Conservation (phyloP, 2,329 filamentous ascomycete species). For the Penicillium corylophilum region DNA sequence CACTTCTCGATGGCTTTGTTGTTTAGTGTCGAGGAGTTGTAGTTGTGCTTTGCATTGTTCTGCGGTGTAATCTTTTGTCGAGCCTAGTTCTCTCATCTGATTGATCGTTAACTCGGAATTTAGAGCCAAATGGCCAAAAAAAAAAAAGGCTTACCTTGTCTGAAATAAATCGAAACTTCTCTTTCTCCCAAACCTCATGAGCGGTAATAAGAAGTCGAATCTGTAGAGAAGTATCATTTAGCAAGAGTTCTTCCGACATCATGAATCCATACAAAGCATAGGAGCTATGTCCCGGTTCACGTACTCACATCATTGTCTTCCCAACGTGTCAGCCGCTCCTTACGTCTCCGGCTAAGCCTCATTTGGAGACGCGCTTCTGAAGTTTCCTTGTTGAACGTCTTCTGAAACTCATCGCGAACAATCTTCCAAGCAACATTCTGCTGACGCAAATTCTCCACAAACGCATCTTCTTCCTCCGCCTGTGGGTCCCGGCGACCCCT, state of each 20-base stretch:
- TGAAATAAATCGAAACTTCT: slow-evolving; percentile 41
- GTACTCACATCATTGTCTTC: slow-evolving; percentile 47
- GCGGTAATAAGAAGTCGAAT: slow-evolving; percentile 37
- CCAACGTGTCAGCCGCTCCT: slow-evolving; percentile 37
- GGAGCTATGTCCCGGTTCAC: slow-evolving; percentile 22
- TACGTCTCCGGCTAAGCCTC: slow-evolving; percentile 40
- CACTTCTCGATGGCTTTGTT: slow-evolving; percentile 15
- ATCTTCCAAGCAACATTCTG: slow-evolving; percentile 41
- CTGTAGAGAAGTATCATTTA: slow-evolving; percentile 18
- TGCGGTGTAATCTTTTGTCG: slow-evolving; percentile 33
- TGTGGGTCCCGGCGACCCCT: slow-evolving; percentile 38
- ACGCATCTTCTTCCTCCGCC: slow-evolving; percentile 41
- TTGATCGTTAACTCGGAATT: background rate
- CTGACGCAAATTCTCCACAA: slow-evolving; percentile 38
- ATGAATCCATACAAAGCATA: background rate
- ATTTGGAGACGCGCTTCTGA: slow-evolving; percentile 44
- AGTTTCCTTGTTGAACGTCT: slow-evolving; percentile 39
- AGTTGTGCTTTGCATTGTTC: slow-evolving; percentile 39
- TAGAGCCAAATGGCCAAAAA: background rate
- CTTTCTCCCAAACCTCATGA: slow-evolving; percentile 37
- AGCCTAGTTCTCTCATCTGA: slow-evolving; percentile 37
- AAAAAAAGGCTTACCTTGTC: slow-evolving; percentile 33
- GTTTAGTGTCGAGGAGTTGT: slow-evolving; percentile 24
- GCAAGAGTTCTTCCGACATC: background rate
- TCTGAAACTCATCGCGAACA: slow-evolving; percentile 37